Evolutionary conservation across 768 basidiomycete genomes (phyloP).

Genomic region (Pholiota molesta): DNA sequence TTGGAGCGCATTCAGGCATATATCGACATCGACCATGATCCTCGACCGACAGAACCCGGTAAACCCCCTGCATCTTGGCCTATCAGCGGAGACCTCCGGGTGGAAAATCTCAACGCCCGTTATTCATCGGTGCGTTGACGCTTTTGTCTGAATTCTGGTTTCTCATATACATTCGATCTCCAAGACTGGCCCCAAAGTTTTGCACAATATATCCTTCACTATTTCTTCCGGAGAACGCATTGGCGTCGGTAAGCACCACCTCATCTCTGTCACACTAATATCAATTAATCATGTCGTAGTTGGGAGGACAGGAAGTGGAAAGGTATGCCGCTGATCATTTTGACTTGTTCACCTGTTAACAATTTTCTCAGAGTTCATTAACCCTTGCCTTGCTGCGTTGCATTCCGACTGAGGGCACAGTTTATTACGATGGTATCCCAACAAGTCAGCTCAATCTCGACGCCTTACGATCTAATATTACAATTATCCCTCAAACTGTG

Average conservation of each 20-base stretch:
- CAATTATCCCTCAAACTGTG: constrained; percentile 59
- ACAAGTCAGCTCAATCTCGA: constrained; percentile 57
- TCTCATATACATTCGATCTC: neutral
- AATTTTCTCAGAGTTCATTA: constrained; percentile 46
- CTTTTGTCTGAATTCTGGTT: neutral
- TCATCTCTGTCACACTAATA: neutral
- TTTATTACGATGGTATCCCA: constrained; percentile 57
- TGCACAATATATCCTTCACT: constrained; percentile 55
- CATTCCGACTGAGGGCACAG: constrained; percentile 57
- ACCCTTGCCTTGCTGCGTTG: constrained; percentile 44
- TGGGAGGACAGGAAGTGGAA: constrained; percentile 47
- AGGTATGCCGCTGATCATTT: constrained; percentile 27
- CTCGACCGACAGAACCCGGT: constrained; percentile 39
- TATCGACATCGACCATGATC: constrained; percentile 61
- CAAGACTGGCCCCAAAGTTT: constrained; percentile 50
- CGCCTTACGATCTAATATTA: constrained; percentile 57
- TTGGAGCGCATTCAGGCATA: constrained; percentile 75
- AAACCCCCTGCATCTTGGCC: constrained; percentile 72
- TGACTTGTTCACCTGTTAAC: neutral
- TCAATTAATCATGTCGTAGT: constrained; percentile 28
- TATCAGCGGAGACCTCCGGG: constrained; percentile 54
- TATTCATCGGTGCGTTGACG: constrained; percentile 41
- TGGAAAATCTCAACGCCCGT: constrained; percentile 58
- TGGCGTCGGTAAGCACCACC: constrained; percentile 36
- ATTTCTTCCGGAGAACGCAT: constrained; percentile 60